A percentile compares a stretch with the other conserved stretches of the same genome.
These are phyloP conservation scores for Begonia masoniana DNA, from an alignment of 306 rosid genomes.

Conservation along the genomic window DNA sequence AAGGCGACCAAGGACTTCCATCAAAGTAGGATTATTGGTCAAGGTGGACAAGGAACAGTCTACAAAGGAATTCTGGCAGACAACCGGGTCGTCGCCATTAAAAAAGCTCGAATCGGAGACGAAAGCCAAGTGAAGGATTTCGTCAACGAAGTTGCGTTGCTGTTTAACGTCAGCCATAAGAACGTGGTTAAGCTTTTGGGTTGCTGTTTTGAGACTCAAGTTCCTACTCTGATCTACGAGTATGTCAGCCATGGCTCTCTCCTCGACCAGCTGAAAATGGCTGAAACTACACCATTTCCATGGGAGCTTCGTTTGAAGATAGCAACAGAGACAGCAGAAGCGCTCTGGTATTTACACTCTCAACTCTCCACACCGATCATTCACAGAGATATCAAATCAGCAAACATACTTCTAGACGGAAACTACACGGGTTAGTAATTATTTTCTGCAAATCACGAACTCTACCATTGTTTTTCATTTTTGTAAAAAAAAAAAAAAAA, in stretches of 20 bases:
- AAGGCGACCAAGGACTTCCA: not conserved
- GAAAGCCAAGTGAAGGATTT: slow-evolving; percentile 1
- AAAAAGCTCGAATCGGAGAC: not conserved
- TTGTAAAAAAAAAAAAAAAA: no score
- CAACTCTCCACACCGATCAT: not conserved
- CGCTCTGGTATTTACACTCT: not conserved
- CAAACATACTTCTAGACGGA: slow-evolving; percentile 1
- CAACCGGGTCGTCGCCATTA: not conserved
- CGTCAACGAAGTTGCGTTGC: not conserved
- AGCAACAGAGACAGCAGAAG: not conserved
- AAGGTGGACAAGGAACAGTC: not conserved
- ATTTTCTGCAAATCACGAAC: no score
- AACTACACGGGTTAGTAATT: no score
- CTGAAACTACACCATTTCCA: not conserved
- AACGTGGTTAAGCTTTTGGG: not conserved
- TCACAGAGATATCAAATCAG: slow-evolving; percentile 1
- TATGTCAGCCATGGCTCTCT: not conserved
- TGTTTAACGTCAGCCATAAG: not conserved
- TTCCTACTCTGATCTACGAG: not conserved
- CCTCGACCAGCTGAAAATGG: not conserved
- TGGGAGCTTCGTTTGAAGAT: not conserved
- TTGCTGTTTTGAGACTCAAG: not conserved
- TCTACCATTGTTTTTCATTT: no score
- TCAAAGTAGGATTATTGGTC: not conserved
- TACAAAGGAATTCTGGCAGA: not conserved